Percentiles rank a stretch among this genome's conserved stretches.
Conservation (phyloP, 768 basidiomycete genomes). For the Guyanaporus albipodus region DNA sequence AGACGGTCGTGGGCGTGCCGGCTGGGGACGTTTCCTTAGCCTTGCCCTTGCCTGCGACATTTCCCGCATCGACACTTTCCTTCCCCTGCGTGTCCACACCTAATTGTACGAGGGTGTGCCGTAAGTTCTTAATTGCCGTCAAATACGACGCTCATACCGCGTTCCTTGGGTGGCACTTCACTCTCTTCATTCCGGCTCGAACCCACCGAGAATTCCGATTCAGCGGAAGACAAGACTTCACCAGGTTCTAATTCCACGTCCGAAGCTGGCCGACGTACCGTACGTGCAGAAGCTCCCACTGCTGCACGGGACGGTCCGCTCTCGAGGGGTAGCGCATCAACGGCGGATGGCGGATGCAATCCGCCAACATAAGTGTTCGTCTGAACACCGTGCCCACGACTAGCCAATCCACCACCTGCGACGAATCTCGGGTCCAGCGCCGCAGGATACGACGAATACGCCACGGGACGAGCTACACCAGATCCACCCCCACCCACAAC, state of each 20-base stretch:
- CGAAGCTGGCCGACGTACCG: not conserved
- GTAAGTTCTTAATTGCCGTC: not conserved
- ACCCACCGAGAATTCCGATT: constrained; percentile 23
- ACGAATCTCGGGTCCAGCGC: constrained; percentile 12
- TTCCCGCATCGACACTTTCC: not conserved
- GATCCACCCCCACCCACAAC: constrained; percentile 17
- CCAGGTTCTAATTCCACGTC: constrained; percentile 23
- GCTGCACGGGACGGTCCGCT: constrained; percentile 4
- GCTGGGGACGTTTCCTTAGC: constrained; percentile 3
- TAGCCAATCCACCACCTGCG: not conserved
- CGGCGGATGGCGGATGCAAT: not conserved
- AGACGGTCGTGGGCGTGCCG: not conserved
- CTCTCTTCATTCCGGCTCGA: constrained; percentile 22
- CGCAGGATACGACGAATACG: constrained; percentile 10
- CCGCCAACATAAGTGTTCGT: not conserved
- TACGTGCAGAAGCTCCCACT: not conserved
- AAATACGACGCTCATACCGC: constrained; percentile 7
- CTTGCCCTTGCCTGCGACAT: constrained; percentile 9
- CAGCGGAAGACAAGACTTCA: constrained; percentile 22
- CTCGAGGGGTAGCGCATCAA: not conserved
- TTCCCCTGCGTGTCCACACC: not conserved
- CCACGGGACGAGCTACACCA: constrained; percentile 12
- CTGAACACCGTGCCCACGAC: not conserved
- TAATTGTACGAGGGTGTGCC: not conserved
- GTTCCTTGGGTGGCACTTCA: not conserved